These are phyloP conservation scores for Collybiopsis luxurians DNA, from an alignment of 768 basidiomycete genomes.

Conservation along the genomic window DNA sequence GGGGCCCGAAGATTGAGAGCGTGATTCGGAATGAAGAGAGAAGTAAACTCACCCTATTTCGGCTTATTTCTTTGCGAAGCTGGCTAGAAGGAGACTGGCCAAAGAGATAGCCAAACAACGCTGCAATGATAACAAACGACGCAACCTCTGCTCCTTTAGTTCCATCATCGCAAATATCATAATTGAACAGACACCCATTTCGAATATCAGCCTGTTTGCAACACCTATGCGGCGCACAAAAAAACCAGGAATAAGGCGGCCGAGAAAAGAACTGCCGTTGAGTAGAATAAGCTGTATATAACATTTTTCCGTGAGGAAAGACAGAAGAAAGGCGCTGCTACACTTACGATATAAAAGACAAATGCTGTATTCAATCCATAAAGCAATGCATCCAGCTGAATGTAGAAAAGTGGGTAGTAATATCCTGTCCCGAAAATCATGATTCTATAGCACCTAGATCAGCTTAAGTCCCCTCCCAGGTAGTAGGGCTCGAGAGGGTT, in stretches of 20 bases:
- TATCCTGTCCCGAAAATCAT: conserved; percentile 17
- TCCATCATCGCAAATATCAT: conserved; percentile 28
- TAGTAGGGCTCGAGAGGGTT: too few species aligned
- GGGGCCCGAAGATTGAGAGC: too few species aligned
- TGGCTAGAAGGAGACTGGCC: too few species aligned
- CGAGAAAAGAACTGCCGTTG: conserved; percentile 34
- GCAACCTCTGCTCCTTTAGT: conserved; percentile 6
- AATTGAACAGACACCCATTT: conserved; percentile 17
- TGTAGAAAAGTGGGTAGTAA: conserved; percentile 32
- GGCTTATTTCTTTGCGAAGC: too few species aligned
- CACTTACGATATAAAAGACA: conserved; percentile 37
- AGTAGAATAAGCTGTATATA: conserved; percentile 13
- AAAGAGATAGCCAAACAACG: conserved; percentile 31
- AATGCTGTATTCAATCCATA: conserved; percentile 27
- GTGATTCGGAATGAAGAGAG: too few species aligned
- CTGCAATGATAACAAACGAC: conserved; percentile 22
- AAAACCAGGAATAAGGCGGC: conserved; percentile 34
- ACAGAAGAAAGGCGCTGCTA: too few species aligned
- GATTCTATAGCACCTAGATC: conserved; percentile 9
- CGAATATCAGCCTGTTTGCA: conserved; percentile 20
- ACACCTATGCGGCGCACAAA: conserved; percentile 26
- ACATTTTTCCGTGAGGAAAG: too few species aligned
- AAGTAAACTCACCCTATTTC: too few species aligned
- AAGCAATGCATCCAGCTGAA: conserved; percentile 30
- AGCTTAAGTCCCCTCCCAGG: too few species aligned